Evolutionary conservation across 192 early-diverging fungal genomes (phyloP).

Genomic region (Entomortierella beljakovae): DNA sequence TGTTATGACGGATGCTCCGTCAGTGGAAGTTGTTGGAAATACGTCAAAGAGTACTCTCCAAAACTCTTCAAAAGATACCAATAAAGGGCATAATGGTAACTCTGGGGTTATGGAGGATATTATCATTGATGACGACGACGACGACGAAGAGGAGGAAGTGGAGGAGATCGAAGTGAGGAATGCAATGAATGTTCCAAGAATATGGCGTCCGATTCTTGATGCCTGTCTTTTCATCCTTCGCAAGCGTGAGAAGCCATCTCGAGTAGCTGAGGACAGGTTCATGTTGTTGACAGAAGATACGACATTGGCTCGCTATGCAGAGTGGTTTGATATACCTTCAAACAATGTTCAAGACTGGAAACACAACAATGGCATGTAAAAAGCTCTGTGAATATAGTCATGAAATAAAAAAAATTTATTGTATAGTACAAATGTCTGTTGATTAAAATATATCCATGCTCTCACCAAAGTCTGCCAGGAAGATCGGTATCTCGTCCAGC

Average conservation of each 20-base stretch:
- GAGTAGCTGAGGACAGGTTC: conserved; percentile 36
- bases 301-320: conserved; percentile 59
- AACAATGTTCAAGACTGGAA: conserved; percentile 40
- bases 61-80: not conserved
- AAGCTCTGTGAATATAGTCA: conserved; percentile 1
- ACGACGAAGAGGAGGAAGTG: conserved; percentile 44
- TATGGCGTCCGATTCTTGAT: conserved; percentile 60
- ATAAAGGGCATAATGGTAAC: not conserved
- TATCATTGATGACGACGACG: not conserved
- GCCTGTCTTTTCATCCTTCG: conserved; percentile 49
- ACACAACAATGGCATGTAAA: too few relatives aligned
- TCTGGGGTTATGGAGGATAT: not conserved
- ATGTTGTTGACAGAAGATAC: conserved; percentile 64
- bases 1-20: conserved; percentile 11
- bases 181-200: conserved; percentile 57
- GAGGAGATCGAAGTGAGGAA: conserved; percentile 34
- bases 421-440: not conserved
- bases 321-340: conserved; percentile 57
- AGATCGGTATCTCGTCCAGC: conserved; percentile 23
- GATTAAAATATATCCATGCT: not conserved
- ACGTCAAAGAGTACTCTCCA: not conserved
- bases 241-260: conserved; percentile 21
- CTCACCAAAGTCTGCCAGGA: conserved; percentile 36
- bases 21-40: conserved; percentile 20
- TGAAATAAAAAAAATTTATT: not conserved